Conservation (phyloP, 371 early-diverging fungal genomes). For the Mucor irregularis region DNA sequence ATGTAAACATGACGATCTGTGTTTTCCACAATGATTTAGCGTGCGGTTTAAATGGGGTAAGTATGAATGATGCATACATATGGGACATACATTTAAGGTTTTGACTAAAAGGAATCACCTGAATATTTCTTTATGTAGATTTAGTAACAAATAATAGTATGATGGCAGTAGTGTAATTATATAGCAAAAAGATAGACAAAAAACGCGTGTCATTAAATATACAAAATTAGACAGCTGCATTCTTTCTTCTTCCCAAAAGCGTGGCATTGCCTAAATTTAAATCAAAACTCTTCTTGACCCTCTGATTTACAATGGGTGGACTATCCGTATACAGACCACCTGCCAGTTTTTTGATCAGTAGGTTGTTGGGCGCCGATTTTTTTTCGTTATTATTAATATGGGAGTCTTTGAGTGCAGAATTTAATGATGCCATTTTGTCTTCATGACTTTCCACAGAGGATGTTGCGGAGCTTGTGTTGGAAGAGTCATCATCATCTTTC, state of each 20-base stretch:
- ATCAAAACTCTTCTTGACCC: conserved; percentile 35
- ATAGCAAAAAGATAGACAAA: no score
- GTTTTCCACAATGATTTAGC: no score
- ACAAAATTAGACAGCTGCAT: not conserved
- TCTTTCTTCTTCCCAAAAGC: conserved; percentile 33
- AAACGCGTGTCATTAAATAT: not conserved
- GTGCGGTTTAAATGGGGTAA: no score
- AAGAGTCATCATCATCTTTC: not conserved
- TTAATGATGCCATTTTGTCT: conserved; percentile 1
- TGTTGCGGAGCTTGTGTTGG: not conserved
- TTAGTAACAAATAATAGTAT: not conserved
- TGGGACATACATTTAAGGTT: not conserved
- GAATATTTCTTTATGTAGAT: not conserved
- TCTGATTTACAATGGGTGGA: conserved; percentile 5
- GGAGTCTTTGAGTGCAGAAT: not conserved
- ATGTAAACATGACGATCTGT: no score
- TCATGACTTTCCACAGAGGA: not conserved
- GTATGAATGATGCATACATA: no score
- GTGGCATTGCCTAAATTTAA: conserved; percentile 52
- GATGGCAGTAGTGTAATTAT: no score
- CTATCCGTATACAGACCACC: not conserved
- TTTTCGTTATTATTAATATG: not conserved
- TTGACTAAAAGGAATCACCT: not conserved
- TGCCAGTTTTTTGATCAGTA: conserved; percentile 1
- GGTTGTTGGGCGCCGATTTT: not conserved